Base-by-base conservation (phyloP, 2,329 filamentous ascomycete genomes). In the Macroventuria anomochaeta region DNA sequence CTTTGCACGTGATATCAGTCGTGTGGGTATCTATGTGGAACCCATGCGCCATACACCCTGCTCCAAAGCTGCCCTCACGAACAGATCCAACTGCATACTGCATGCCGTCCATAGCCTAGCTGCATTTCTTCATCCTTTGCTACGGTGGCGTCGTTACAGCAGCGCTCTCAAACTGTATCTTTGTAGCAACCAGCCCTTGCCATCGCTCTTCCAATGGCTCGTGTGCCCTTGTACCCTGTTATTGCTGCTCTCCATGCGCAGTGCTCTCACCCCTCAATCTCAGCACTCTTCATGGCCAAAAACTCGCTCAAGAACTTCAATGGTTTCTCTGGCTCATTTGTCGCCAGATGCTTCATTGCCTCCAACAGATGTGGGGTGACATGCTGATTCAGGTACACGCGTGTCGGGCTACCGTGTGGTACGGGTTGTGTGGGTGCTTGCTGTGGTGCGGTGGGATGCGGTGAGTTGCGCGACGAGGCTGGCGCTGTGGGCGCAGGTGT, bases 261-360 rank as follows among this genome's bases (percentile, higher is more conserved):
- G 1, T 32, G 12, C 21, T 20, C 26, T 53, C 41, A 48, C 8
- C 78, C 78, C 59, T 82, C 80, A 25, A 81, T 67, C 67, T 81
- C 79, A 39, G 66, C 71, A 65, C 80, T 81, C 63, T 77, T 76
- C 58, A 76, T 68, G 48, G 72, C 74, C 58, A 82, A 60, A 63
- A 78, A 82, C 43, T 81, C 77, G 15, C 76, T 73, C 49, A 82
- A 63, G 73, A 76, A 81, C 59, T 77, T 74, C 51, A 82, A 58
- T 51, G 80, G 80, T 64, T 81, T 81, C 58, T 81, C 79, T 0
- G 80, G 80, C 74, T 81, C 79, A 44, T 76, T 68, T n/a, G 76
- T 75, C 15, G 76, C 79, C 39, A 81, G 55, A 65, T 78, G 76
- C 70, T 81, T 82, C 79, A 81, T 81, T 5, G 76, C 80, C 64